phyloP scores from a whole-genome alignment of 2,329 filamentous ascomycete species.

The Rosellinia necatrix region DNA sequence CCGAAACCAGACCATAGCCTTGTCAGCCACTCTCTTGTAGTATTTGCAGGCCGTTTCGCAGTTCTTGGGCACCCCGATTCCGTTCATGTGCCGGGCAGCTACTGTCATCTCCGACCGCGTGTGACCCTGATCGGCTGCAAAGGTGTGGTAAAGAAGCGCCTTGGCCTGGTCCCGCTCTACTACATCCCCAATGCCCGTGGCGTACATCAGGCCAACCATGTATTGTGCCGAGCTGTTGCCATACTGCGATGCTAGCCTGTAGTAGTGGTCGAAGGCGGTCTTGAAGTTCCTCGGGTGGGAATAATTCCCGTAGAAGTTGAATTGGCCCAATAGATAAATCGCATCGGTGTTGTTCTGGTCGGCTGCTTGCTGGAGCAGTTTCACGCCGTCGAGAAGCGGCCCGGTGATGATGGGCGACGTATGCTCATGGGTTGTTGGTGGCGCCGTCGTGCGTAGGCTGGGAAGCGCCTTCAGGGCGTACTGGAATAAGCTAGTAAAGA shows the following conservation, averaged over 20 bases:
- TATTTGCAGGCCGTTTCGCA: constrained; percentile 85
- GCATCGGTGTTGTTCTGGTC: constrained; percentile 75
- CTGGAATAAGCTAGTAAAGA: constrained; percentile 50
- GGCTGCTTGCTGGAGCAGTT: constrained; percentile 57
- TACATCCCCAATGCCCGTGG: constrained; percentile 82
- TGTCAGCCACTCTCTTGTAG: constrained; percentile 93
- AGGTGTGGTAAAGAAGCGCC: constrained; percentile 90
- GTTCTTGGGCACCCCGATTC: constrained; percentile 82
- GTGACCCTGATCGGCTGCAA: constrained; percentile 84
- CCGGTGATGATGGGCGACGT: constrained; percentile 46
- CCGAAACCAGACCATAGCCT: constrained; percentile 84
- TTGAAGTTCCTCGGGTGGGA: constrained; percentile 82
- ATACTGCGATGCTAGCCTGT: constrained; percentile 72
- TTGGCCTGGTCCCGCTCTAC: constrained; percentile 88
- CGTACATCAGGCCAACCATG: constrained; percentile 95
- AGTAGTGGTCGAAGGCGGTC: constrained; percentile 80
- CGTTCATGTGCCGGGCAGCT: constrained; percentile 81
- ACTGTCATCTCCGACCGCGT: constrained; percentile 91
- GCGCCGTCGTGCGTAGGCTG: constrained; percentile 53
- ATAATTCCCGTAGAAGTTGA: constrained; percentile 97
- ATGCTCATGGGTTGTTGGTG: constrained; percentile 45
- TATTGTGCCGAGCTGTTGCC: constrained; percentile 94
- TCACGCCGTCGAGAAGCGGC: constrained; percentile 55
- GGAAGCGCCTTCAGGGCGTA: constrained; percentile 56
- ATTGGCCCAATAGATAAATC: constrained; percentile 84